Evolutionary conservation across 2,329 filamentous ascomycete species (phyloP).

Genomic region (Colletotrichum melonis): DNA sequence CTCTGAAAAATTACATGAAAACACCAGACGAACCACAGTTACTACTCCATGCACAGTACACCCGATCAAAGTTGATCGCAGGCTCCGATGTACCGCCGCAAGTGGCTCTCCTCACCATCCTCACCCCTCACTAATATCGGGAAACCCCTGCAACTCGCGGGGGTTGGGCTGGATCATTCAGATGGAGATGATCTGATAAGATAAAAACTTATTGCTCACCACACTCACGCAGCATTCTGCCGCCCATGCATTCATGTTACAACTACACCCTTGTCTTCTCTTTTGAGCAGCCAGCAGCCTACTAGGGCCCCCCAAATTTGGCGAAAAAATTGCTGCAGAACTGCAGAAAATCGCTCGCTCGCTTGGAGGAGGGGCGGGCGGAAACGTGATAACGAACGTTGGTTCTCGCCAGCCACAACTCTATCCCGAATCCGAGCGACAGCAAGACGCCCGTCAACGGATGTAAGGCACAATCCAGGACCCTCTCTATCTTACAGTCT

Average conservation of each 20-base stretch:
- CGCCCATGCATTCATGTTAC: not conserved
- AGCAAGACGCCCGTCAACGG: not conserved
- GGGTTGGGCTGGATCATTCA: not conserved
- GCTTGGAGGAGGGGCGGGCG: not conserved
- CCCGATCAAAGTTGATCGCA: not conserved
- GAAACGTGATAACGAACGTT: not conserved
- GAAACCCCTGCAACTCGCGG: not conserved
- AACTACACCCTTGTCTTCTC: conserved; percentile 15
- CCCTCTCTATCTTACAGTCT: not conserved
- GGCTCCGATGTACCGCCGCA: conserved; percentile 20
- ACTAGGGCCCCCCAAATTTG: not conserved
- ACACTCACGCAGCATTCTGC: not conserved
- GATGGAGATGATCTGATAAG: conserved; percentile 33
- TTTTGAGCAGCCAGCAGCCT: not conserved
- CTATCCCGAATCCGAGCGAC: not conserved
- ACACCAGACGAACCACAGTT: not conserved
- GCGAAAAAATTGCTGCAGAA: not conserved
- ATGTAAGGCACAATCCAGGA: not conserved
- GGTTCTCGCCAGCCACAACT: not conserved
- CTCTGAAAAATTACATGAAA: not conserved
- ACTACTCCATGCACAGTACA: too few relatives aligned
- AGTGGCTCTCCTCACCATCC: conserved; percentile 1
- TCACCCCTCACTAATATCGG: conserved; percentile 3
- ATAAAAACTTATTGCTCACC: conserved; percentile 13
- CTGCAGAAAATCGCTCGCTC: not conserved